phyloP scores from a whole-genome alignment of 2,329 filamentous ascomycete genomes.

The Colletotrichum kahawae region DNA sequence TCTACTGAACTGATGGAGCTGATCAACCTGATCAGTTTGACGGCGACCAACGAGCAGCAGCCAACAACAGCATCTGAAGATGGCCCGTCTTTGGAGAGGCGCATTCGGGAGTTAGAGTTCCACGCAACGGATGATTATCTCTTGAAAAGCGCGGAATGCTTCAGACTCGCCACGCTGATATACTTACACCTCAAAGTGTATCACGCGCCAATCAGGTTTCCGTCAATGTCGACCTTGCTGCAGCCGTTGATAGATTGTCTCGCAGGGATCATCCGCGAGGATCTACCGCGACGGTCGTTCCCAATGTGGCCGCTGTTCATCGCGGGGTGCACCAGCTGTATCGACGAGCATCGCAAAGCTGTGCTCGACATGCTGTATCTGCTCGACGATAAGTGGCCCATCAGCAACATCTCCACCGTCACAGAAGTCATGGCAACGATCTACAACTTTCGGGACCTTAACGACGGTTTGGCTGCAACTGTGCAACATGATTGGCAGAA shows the following conservation, averaged over 20 bases:
- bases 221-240: not conserved
- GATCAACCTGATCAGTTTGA: not conserved
- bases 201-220: not conserved
- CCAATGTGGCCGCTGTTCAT: conserved; percentile 3
- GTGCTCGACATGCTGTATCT: not conserved
- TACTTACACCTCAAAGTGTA: not conserved
- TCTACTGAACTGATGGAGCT: not conserved
- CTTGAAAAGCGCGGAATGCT: conserved; percentile 8
- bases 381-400: not conserved
- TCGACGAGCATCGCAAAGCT: not conserved
- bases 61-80: not conserved
- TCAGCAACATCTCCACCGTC: not conserved
- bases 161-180: not conserved
- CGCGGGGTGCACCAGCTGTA: not conserved
- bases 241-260: not conserved
- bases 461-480: not conserved
- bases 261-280: not conserved
- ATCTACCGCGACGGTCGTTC: not conserved
- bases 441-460: not conserved
- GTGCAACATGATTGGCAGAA: not conserved
- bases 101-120: not conserved
- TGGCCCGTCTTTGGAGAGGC: not conserved
- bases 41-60: not conserved
- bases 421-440: not conserved
- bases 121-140: not conserved